Evolutionary conservation across 2,329 filamentous ascomycete genomes (phyloP).

Genomic region (Aspergillus transmontanensis): DNA sequence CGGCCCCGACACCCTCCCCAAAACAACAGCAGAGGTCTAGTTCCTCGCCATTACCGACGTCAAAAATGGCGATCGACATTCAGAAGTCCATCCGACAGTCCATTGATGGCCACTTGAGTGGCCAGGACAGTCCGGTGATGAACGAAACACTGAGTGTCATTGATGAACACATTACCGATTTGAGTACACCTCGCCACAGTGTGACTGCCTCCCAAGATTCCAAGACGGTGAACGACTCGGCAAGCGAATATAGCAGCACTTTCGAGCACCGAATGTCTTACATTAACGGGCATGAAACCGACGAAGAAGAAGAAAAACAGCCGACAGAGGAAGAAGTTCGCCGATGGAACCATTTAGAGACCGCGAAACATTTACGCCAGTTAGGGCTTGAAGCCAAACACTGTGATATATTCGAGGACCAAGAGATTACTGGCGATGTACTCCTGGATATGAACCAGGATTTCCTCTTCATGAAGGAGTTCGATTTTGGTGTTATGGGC

Average conservation of each 20-base stretch:
- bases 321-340: slow-evolving; percentile 75
- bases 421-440: slow-evolving; percentile 94
- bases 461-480: slow-evolving; percentile 92
- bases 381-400: slow-evolving; percentile 84
- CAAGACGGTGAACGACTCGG: slow-evolving; percentile 71
- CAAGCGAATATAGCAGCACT: slow-evolving; percentile 85
- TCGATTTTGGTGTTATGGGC: slow-evolving; percentile 89
- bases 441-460: slow-evolving; percentile 93
- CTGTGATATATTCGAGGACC: slow-evolving; percentile 91
- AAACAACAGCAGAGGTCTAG: slow-evolving; percentile 35
- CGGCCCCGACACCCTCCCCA: slow-evolving; percentile 20
- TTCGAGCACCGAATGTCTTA: slow-evolving; percentile 79
- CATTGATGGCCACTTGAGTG: slow-evolving; percentile 52
- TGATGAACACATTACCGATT: slow-evolving; percentile 92
- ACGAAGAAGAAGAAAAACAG: slow-evolving; percentile 80
- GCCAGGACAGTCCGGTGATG: slow-evolving; percentile 74
- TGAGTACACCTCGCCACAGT: slow-evolving; percentile 65
- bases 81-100: slow-evolving; percentile 50
- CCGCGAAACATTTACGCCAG: slow-evolving; percentile 86
- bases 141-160: slow-evolving; percentile 95
- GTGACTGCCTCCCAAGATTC: slow-evolving; percentile 47
- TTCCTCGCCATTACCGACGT: slow-evolving; percentile 40
- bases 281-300: slow-evolving; percentile 91
- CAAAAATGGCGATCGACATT: slow-evolving; percentile 39
- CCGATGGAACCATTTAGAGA: slow-evolving; percentile 76